Conservation (phyloP, 352 stramenopile species). For the Phytopythium delawarense region DNA sequence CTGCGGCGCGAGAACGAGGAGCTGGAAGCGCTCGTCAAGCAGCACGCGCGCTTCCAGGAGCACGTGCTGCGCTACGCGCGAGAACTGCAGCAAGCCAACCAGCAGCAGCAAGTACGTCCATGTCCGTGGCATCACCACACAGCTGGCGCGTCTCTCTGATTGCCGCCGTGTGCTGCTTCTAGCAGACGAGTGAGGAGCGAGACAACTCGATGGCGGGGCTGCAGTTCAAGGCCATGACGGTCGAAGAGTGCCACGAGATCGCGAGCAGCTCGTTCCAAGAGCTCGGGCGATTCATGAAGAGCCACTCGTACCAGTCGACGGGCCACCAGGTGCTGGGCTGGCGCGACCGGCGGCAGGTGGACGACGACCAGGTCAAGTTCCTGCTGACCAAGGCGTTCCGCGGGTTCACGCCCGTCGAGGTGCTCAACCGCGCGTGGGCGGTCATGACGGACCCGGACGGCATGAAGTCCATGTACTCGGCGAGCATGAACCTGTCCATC, state of each 20-base stretch:
- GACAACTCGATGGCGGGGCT: conserved; percentile 1
- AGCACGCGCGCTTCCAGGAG: conserved; percentile 35
- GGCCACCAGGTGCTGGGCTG: conserved; percentile 48
- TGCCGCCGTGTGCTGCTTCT: background rate
- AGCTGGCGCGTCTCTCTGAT: background rate
- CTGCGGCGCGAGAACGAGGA: conserved; percentile 49
- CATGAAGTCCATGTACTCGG: conserved; percentile 4
- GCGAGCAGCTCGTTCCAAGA: conserved; percentile 29
- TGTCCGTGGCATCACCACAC: background rate
- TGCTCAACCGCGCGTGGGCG: conserved; percentile 32
- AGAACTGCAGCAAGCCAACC: conserved; percentile 19
- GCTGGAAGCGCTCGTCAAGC: conserved; percentile 34
- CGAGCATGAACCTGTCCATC: conserved; percentile 19
- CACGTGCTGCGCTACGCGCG: conserved; percentile 29
- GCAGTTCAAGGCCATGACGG: conserved; percentile 21
- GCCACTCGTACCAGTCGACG: conserved; percentile 34
- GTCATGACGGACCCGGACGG: conserved; percentile 12
- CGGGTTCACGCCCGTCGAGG: conserved; percentile 21
- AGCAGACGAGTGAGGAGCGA: background rate
- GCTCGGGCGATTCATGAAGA: conserved; percentile 34
- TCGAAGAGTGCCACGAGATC: conserved; percentile 39
- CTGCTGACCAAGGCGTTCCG: conserved; percentile 51
- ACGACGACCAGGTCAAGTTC: conserved; percentile 43
- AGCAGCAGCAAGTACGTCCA: background rate
- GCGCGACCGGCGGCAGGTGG: conserved; percentile 41